Conservation (phyloP, 1,284 basidiomycete genomes). For the Boletus mariae region DNA sequence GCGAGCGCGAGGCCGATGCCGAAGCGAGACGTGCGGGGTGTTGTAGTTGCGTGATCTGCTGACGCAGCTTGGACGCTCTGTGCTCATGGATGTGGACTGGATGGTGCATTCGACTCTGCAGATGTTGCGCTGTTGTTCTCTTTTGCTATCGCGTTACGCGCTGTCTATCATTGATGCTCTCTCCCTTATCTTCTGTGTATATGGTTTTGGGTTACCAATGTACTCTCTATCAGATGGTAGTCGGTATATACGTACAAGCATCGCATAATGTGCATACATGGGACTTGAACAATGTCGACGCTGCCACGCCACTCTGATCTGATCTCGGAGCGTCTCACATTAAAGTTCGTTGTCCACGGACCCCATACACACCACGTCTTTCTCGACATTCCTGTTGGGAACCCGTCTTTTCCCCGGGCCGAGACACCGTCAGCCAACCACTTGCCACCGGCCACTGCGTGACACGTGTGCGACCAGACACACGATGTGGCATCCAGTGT, state of each 20-base stretch:
- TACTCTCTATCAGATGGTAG: background rate
- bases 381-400: no score
- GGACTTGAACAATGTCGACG: no score
- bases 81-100: background rate
- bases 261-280: background rate
- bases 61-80: slow-evolving; percentile 7
- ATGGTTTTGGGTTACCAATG: background rate
- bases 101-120: background rate
- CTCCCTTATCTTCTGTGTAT: background rate
- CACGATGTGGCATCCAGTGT: background rate
- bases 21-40: slow-evolving; percentile 14
- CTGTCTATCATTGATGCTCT: background rate
- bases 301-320: no score
- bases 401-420: no score
- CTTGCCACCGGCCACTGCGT: background rate
- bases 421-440: background rate
- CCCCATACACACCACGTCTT: no score
- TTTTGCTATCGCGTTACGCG: background rate
- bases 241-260: no score
- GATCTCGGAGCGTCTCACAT: no score
- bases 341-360: no score
- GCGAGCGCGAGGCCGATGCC: slow-evolving; percentile 3
- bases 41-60: slow-evolving; percentile 24
- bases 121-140: background rate
- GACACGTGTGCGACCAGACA: background rate